Evolutionary conservation across 129 eudicot genomes (phyloP), one percentile per base, ranked within the genome.

Genomic region (Gnaphalium uliginosum): DNA sequence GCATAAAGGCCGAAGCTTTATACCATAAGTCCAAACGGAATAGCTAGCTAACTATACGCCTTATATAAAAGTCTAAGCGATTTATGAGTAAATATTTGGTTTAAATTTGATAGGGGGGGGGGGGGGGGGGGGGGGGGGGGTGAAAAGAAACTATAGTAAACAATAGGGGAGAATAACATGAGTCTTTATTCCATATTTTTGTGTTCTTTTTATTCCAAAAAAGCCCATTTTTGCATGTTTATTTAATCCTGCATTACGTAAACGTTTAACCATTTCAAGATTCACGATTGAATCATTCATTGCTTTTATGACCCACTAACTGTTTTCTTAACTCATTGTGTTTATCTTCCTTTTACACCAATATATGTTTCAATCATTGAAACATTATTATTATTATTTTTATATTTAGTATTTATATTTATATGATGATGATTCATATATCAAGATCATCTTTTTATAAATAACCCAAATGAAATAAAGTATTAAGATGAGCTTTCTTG

Each of bases 401-500:
- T n/a, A n/a, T n/a, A n/a, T n/a, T n/a, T n/a, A n/a, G n/a, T n/a
- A n/a, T n/a, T n/a, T n/a, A 27, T 61, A 17, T 70, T 37, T 75
- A 58, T 67, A 74, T 41, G 50, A 73, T 41, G 50, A 73, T 73
- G 24, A 67, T 56, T n/a, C 15, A 25, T 0, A 64, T 6, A 64
- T 66, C 68, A 64, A 35, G 60, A 65, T 79, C 73, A 39, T 53
- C 8, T 64, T 72, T 56, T 53, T 54, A 27, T 39, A 9, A 60
- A 60, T 59, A 27, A 61, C 76, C 68, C 69, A 29, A 57, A 73
- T 73, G 83, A 79, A 66, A 65, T 43, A 56, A 6, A 39, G 24
- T 50, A 59, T 73, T 37, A 76, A 72, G 62, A 88, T 87, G 88
- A 82, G 87, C 71, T 77, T 89, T 72, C 17, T 86, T 57, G 85